Percentiles rank a stretch among this genome's conserved stretches.
phyloP scores from a whole-genome alignment of 2,329 filamentous ascomycete genomes.

The Orbilia brochopaga region DNA sequence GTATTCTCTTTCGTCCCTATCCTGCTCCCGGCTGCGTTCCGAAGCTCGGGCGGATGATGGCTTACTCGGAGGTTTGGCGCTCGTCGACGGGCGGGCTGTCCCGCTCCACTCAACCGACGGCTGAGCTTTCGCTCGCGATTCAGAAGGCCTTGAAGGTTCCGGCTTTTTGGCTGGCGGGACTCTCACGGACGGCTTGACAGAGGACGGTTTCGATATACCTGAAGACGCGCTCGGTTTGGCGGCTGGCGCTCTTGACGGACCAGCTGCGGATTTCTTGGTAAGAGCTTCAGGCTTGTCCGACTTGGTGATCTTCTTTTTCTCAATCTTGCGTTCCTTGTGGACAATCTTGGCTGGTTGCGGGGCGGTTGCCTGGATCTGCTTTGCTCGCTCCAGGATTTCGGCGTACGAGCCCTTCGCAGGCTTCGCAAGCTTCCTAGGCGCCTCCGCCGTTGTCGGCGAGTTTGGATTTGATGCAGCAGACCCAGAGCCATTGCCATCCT shows the following conservation, averaged over 20 bases:
- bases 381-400: conserved; percentile 46
- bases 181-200: conserved; percentile 15
- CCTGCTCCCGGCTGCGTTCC: conserved; percentile 8
- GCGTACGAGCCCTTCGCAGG: conserved; percentile 45
- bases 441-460: conserved; percentile 41
- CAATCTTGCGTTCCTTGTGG: conserved; percentile 43
- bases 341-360: conserved; percentile 39
- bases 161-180: conserved; percentile 20
- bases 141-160: conserved; percentile 20
- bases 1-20: conserved; percentile 7
- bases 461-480: conserved; percentile 47
- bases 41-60: conserved; percentile 2
- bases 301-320: conserved; percentile 45
- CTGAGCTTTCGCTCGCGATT: conserved; percentile 14
- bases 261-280: conserved; percentile 13
- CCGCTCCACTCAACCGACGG: conserved; percentile 35
- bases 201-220: conserved; percentile 17
- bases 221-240: conserved; percentile 14
- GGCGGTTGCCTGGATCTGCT: conserved; percentile 40
- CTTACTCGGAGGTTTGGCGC: conserved; percentile 28
- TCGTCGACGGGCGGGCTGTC: conserved; percentile 38
- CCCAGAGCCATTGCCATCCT: conserved; percentile 46
- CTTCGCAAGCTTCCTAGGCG: conserved; percentile 22
- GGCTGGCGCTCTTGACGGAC: background rate
- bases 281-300: conserved; percentile 28